These are phyloP conservation scores for Andrographis paniculata DNA, from an alignment of 305 asterid species.

Conservation along the genomic window DNA sequence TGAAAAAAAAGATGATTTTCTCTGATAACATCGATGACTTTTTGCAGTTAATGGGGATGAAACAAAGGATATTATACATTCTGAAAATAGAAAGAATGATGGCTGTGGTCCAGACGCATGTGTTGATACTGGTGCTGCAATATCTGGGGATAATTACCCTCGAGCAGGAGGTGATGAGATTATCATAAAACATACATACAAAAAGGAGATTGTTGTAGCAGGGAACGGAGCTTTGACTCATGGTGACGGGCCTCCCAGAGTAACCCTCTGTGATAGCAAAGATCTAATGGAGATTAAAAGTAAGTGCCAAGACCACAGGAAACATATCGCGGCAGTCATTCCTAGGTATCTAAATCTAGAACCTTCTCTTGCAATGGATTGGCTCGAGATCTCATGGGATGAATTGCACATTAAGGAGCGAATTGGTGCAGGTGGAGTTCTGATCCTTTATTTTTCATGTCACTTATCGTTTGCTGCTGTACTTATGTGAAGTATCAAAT, in stretches of 20 bases:
- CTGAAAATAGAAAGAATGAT: slow-evolving; percentile 27
- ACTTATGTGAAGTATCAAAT: slow-evolving; percentile 9
- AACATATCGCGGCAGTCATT: slow-evolving; percentile 27
- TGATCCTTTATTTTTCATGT: slow-evolving; percentile 11
- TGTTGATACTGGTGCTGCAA: slow-evolving; percentile 30
- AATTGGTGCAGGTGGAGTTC: slow-evolving; percentile 91
- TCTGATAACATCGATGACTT: neutral
- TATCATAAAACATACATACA: slow-evolving; percentile 34
- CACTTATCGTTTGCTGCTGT: neutral
- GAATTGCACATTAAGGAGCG: slow-evolving; percentile 89
- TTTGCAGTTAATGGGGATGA: slow-evolving; percentile 37
- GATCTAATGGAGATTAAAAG: slow-evolving; percentile 31
- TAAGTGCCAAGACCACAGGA: slow-evolving; percentile 7
- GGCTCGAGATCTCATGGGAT: slow-evolving; percentile 99
- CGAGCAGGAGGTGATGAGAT: slow-evolving; percentile 36
- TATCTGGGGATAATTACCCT: slow-evolving; percentile 28
- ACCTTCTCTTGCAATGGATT: slow-evolving; percentile 95
- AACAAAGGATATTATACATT: slow-evolving; percentile 17
- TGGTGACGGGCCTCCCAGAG: slow-evolving; percentile 25
- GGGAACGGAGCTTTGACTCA: slow-evolving; percentile 29
- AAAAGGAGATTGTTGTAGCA: slow-evolving; percentile 42
- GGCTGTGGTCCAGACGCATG: slow-evolving; percentile 24
- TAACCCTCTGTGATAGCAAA: slow-evolving; percentile 32
- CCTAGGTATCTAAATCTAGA: slow-evolving; percentile 71
- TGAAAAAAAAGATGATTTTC: too few relatives aligned